Base-by-base conservation (phyloP, 345 rosid species). In the Syzygium aromaticum region DNA sequence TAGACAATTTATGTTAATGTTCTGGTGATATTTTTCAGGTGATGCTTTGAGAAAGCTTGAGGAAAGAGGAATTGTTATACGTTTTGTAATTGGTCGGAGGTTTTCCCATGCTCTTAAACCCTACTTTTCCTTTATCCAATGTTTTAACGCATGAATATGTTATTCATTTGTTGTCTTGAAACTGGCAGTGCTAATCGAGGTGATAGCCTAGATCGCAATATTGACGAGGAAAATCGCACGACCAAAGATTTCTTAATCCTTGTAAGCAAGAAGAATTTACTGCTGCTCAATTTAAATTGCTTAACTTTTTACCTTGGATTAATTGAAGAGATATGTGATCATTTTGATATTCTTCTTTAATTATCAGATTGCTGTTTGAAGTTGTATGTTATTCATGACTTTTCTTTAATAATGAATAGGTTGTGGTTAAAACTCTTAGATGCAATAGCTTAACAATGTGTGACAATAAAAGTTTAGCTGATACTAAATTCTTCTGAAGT, bases 1-100 rank as follows among this genome's bases (percentile, higher is more conserved):
- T 54, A 5, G 49, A n/a, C 14, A 11, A 30, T 30, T 25, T 23
- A 43, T 15, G 11, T 17, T 54, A 77, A 53, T 73, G 53, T 15
- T 52, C n/a, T 83, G 8, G 77, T 87, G 46, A 86, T 85, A 25
- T 87, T 85, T 86, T 86, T 54, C 73, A 98, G 99, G 93, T 91
- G 96, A 95, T 89, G 96, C 97, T 21, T 92, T 98, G 53, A 94
- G 73, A 87, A 94, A 95, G 87, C 99, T 96, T 40, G 97, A 98
- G 91, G 96, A 95, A 89, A 95, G 98, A 92, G 99, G 99, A 90
- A 89, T 98, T 73, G 89, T 96, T 86, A 91, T 98, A 88, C 96
- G 99, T 78, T 98, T 96, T 91, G 97, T 98, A 87, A 92, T 98
- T 94, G 99, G 99, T 86, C 97, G 96, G 87, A 98, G 99, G 99